These are phyloP conservation scores for Cladosporium sp. DNA, from an alignment of 2,329 filamentous ascomycete species.

Conservation along the genomic window DNA sequence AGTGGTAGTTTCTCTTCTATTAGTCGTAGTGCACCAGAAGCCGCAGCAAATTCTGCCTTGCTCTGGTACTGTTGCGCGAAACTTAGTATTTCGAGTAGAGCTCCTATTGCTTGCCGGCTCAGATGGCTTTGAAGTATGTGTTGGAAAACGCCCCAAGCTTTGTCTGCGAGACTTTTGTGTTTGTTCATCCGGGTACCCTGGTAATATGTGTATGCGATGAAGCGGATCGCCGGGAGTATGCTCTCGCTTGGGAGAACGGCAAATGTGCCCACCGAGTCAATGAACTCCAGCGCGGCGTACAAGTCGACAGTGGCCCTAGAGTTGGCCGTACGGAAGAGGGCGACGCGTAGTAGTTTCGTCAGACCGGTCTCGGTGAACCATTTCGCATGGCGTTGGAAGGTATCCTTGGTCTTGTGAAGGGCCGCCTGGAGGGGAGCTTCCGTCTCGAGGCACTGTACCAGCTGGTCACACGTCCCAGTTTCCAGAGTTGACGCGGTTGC, in stretches of 20 bases:
- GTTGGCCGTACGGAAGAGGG: constrained; percentile 28
- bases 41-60: constrained; percentile 28
- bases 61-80: constrained; percentile 23
- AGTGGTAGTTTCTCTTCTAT: constrained; percentile 29
- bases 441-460: constrained; percentile 11
- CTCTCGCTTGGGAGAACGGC: constrained; percentile 27
- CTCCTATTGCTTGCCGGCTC: constrained; percentile 29
- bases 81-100: constrained; percentile 29
- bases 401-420: constrained; percentile 28
- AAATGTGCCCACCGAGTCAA: constrained; percentile 34
- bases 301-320: constrained; percentile 34
- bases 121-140: constrained; percentile 35
- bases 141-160: constrained; percentile 30
- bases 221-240: constrained; percentile 27
- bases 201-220: constrained; percentile 35
- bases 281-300: constrained; percentile 31
- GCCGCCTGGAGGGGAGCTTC: constrained; percentile 19
- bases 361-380: constrained; percentile 34
- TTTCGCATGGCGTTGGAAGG: constrained; percentile 34
- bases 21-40: constrained; percentile 34
- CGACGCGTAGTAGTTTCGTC: constrained; percentile 25
- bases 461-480: constrained; percentile 4
- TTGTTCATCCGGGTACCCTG: constrained; percentile 33
- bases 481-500: not conserved
- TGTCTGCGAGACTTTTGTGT: constrained; percentile 29